Percentiles rank a stretch among this genome's conserved stretches.
These are phyloP conservation scores for Pseudozyma thailandica DNA, from an alignment of 1,284 basidiomycete species.

Conservation along the genomic window DNA sequence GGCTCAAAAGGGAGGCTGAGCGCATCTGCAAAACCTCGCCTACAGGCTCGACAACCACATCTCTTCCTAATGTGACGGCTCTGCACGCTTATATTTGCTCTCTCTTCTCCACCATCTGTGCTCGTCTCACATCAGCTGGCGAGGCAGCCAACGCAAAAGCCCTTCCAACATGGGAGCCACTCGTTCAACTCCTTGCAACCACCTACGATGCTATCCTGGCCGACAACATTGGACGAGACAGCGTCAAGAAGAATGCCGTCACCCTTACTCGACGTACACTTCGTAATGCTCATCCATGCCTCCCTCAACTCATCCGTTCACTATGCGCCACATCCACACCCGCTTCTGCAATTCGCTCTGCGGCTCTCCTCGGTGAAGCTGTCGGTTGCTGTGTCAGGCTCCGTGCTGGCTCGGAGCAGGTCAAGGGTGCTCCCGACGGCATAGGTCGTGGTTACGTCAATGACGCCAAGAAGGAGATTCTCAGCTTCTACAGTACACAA, in stretches of 20 bases:
- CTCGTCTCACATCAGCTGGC: constrained; percentile 67
- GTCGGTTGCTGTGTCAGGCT: constrained; percentile 52
- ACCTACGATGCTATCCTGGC: constrained; percentile 47
- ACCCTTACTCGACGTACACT: constrained; percentile 41
- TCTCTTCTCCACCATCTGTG: constrained; percentile 72
- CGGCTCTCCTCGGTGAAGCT: constrained; percentile 52
- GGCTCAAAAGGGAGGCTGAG: constrained; percentile 77
- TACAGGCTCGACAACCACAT: constrained; percentile 33
- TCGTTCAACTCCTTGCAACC: constrained; percentile 49
- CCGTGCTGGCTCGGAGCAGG: constrained; percentile 48
- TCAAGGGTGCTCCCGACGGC: constrained; percentile 49
- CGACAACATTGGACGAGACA: constrained; percentile 17
- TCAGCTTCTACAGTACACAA: constrained; percentile 57
- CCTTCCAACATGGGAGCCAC: constrained; percentile 32
- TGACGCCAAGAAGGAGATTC: constrained; percentile 35
- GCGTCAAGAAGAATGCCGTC: constrained; percentile 36
- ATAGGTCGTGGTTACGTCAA: constrained; percentile 45
- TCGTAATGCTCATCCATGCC: constrained; percentile 35
- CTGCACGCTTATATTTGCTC: constrained; percentile 80
- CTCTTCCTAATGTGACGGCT: constrained; percentile 74
- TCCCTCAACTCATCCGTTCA: constrained; percentile 47
- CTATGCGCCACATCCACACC: constrained; percentile 36
- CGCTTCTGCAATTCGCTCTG: constrained; percentile 36
- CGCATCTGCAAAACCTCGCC: constrained; percentile 52
- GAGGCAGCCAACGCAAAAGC: constrained; percentile 1